Percentiles rank a stretch among this genome's conserved stretches.
Evolutionary conservation across 805 yeast species (phyloP).

Genomic region (Yamadazyma scolyti): DNA sequence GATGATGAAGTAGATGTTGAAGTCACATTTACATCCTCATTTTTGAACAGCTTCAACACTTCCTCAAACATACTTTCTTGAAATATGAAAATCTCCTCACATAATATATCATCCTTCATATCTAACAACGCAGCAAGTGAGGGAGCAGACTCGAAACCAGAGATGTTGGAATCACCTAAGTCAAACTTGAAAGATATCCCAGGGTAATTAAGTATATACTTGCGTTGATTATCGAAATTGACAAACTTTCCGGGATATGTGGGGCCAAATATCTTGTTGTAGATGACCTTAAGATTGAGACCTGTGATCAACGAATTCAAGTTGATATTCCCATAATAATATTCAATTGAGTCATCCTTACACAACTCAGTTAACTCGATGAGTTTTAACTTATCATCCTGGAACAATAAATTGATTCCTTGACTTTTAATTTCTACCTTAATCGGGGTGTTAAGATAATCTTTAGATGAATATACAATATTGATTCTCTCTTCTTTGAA

Average conservation of each 20-base stretch:
- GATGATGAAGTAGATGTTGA: not conserved
- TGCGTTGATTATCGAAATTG: conserved; percentile 12
- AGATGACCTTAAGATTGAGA: conserved; percentile 36
- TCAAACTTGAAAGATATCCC: conserved; percentile 52
- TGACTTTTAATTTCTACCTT: conserved; percentile 7
- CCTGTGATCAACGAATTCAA: conserved; percentile 24
- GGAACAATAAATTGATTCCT: conserved; percentile 26
- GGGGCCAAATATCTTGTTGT: conserved; percentile 59
- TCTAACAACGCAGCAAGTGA: conserved; percentile 31
- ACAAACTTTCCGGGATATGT: conserved; percentile 51
- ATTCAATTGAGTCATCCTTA: too few species aligned
- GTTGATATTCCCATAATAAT: conserved; percentile 31
- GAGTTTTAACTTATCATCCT: conserved; percentile 20
- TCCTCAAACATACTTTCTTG: conserved; percentile 34
- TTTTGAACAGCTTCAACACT: conserved; percentile 10
- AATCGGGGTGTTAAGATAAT: conserved; percentile 30
- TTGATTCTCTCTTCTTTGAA: conserved; percentile 25
- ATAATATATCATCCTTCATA: conserved; percentile 23
- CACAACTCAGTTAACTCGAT: conserved; percentile 26
- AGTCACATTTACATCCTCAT: too few species aligned
- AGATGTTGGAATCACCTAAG: conserved; percentile 8
- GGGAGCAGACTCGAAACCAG: not conserved
- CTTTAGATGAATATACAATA: conserved; percentile 19
- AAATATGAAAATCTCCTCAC: conserved; percentile 38
- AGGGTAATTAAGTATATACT: conserved; percentile 52